Evolutionary conservation across 352 stramenopile species (phyloP), one percentile per base, ranked within the genome.

Genomic region (Globisporangium canariense): DNA sequence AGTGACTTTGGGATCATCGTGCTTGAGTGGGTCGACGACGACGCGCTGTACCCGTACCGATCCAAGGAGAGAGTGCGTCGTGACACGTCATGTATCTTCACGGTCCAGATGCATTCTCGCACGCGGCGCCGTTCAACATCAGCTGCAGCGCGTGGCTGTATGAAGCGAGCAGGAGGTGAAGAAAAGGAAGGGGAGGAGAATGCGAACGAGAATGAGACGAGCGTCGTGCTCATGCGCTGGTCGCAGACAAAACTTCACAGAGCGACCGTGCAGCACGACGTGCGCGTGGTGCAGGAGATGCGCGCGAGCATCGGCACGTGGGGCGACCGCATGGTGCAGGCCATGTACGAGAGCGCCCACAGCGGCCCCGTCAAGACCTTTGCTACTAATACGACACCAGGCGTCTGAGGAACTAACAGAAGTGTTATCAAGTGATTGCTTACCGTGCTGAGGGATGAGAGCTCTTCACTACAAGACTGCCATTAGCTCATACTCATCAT

Each of bases 21-120:
- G 32, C 47, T 68, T 28, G 58, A 78, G 25, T 78, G 55, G 30
- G 58, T 83, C 20, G 66, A 80, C 4, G 46, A 78, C 46, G 75
- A 83, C 58, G 75, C 76, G 14, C 38, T 79, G 13, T 75, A 76
- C 16, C 69, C 70, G 30, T 76, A 79, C 45, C 28, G 60, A 0
- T 69, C 69, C 2, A 45, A 60, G 5, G 52, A 73, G 38, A 65
- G 73, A 6, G 43, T 77, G 22, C 75, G 69, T 1, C 69, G 70
- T 25, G 75, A 82, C 20, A 59, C 60, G 4, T 50, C 36, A 20
- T 65, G 60, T n/a, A 58, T 65, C 25, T 65, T 59, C 16, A 59
- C 49, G 0, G 36, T 65, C 0, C 60, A 51, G 25, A 18, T 40
- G 3, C 30, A 41, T 18, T 34, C 49, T 4, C 46, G 34, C 3